These are phyloP conservation scores for Microthyrium microscopicum DNA, from an alignment of 2,329 filamentous ascomycete genomes.

Conservation along the genomic window DNA sequence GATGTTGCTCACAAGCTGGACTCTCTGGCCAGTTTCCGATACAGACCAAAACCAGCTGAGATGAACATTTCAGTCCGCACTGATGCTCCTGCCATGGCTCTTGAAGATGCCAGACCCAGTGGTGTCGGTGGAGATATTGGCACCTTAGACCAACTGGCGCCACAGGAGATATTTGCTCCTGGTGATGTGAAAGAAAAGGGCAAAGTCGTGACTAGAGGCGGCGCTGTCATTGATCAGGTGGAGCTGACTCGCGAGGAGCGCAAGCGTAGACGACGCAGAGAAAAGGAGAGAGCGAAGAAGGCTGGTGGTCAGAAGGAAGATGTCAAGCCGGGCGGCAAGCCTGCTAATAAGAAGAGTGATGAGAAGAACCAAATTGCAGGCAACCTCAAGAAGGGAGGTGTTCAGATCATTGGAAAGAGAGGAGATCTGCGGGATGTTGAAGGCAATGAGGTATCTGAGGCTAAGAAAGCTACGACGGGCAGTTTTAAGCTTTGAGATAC, in stretches of 20 bases:
- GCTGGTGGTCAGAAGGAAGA: slow-evolving; percentile 34
- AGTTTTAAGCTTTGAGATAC: too few relatives aligned
- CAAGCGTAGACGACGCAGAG: slow-evolving; percentile 53
- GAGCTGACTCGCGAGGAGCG: slow-evolving; percentile 86
- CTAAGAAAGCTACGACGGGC: too few relatives aligned
- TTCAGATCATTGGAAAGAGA: slow-evolving; percentile 82
- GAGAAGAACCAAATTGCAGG: slow-evolving; percentile 42
- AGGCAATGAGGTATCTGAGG: slow-evolving; percentile 46
- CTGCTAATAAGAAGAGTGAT: slow-evolving; percentile 48
- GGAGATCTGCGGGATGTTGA: slow-evolving; percentile 73
- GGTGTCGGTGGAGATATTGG: slow-evolving; percentile 55
- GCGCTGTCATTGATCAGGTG: slow-evolving; percentile 59
- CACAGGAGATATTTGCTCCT: slow-evolving; percentile 86
- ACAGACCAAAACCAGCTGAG: slow-evolving; percentile 73
- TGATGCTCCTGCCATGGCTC: slow-evolving; percentile 77
- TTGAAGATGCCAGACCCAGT: slow-evolving; percentile 89
- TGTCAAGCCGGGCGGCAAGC: slow-evolving; percentile 29
- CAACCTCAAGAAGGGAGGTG: slow-evolving; percentile 66
- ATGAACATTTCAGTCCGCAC: slow-evolving; percentile 73
- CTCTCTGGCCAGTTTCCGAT: slow-evolving; percentile 82
- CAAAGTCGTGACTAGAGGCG: slow-evolving; percentile 63
- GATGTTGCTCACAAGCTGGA: slow-evolving; percentile 68
- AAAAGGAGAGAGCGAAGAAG: slow-evolving; percentile 75
- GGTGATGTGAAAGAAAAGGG: slow-evolving; percentile 48
- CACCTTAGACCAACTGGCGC: slow-evolving; percentile 57